Conservation (phyloP, 2,329 filamentous ascomycete species). For the Cadophora gregata region DNA sequence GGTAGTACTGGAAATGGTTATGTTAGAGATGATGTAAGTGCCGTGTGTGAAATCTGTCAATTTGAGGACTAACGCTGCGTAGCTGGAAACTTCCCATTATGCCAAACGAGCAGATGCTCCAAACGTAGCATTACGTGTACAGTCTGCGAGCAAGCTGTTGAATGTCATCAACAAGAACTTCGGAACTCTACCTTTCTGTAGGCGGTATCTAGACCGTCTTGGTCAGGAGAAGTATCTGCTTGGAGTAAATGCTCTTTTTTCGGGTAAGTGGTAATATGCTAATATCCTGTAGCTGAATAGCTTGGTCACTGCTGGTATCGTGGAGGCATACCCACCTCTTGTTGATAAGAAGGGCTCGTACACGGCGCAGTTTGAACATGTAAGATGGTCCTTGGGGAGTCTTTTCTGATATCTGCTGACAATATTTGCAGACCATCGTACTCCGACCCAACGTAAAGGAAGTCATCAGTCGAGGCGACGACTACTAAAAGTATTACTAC, state of each 20-base stretch:
- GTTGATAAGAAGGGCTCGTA: constrained; percentile 94
- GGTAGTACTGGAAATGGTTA: constrained; percentile 91
- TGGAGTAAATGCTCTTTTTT: constrained; percentile 63
- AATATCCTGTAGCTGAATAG: constrained; percentile 72
- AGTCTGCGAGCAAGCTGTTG: constrained; percentile 83
- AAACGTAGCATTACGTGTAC: constrained; percentile 76
- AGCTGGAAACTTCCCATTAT: constrained; percentile 87
- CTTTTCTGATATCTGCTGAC: constrained; percentile 9
- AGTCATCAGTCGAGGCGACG: constrained; percentile 84
- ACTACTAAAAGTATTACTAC: constrained; percentile 72
- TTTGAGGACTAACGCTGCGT: constrained; percentile 31
- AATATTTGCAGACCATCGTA: constrained; percentile 70
- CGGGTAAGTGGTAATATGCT: constrained; percentile 32
- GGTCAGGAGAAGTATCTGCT: constrained; percentile 94
- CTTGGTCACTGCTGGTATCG: constrained; percentile 80
- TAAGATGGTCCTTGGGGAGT: constrained; percentile 47
- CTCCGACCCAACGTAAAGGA: constrained; percentile 84
- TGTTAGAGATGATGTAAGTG: constrained; percentile 79
- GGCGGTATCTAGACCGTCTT: constrained; percentile 89
- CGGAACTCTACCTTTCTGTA: constrained; percentile 87
- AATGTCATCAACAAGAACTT: constrained; percentile 97
- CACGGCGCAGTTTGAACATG: constrained; percentile 93
- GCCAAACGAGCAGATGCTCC: constrained; percentile 75
- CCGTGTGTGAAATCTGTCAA: constrained; percentile 12
- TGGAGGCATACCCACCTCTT: constrained; percentile 88